These are phyloP conservation scores for Thermomyces lanuginosus DNA, from an alignment of 2,329 filamentous ascomycete genomes.

Conservation along the genomic window DNA sequence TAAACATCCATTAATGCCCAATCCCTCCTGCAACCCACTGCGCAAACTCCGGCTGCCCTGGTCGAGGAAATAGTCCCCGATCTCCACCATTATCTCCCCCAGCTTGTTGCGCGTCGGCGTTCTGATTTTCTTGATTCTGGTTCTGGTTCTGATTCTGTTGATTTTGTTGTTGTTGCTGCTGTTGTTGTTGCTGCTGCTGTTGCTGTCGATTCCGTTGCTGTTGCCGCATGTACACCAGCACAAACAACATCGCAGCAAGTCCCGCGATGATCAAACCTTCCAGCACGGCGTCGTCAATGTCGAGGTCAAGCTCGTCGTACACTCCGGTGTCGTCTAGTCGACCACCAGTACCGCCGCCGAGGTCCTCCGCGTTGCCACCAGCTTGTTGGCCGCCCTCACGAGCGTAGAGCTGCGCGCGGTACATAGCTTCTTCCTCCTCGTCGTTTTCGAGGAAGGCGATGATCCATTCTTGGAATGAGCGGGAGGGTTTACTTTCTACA, in stretches of 20 bases:
- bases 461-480: constrained; percentile 74
- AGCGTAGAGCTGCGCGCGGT: constrained; percentile 41
- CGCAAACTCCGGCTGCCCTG: constrained; percentile 49
- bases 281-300: constrained; percentile 60
- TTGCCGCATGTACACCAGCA: constrained; percentile 63
- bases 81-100: too few relatives aligned
- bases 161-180: constrained; percentile 5
- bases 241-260: constrained; percentile 55
- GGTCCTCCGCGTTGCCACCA: constrained; percentile 20
- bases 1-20: too few relatives aligned
- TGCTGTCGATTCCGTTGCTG: constrained; percentile 27
- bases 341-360: constrained; percentile 8
- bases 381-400: constrained; percentile 19
- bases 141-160: too few relatives aligned
- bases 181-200: constrained; percentile 2
- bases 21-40: constrained; percentile 54
- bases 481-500: constrained; percentile 51
- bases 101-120: too few relatives aligned
- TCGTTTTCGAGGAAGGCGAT: constrained; percentile 65
- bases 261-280: constrained; percentile 75
- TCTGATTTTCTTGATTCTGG: too few relatives aligned
- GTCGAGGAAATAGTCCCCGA: constrained; percentile 47
- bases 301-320: constrained; percentile 44
- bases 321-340: constrained; percentile 31
- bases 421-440: constrained; percentile 45